phyloP scores from a whole-genome alignment of 129 eudicot species.

The Gnaphalium uliginosum region DNA sequence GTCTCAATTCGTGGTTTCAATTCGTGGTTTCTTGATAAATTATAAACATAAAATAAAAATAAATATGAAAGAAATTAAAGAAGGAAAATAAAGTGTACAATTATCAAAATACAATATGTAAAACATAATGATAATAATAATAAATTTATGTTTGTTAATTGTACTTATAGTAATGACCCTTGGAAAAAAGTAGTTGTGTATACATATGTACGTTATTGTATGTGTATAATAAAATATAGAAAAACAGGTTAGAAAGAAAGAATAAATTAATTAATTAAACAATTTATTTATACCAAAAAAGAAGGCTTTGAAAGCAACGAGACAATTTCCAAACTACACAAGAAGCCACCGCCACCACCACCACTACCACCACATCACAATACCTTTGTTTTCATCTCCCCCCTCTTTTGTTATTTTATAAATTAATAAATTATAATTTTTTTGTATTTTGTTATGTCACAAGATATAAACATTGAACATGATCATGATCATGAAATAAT shows the following conservation, averaged over 20 bases:
- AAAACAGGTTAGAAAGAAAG: conserved; percentile 1
- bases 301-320: conserved; percentile 58
- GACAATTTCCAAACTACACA: conserved; percentile 34
- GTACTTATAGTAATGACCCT: not conserved
- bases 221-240: not conserved
- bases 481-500: conserved; percentile 1
- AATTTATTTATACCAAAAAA: not conserved
- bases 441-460: conserved; percentile 27
- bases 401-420: conserved; percentile 9
- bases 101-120: too few species aligned
- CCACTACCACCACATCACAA: not conserved
- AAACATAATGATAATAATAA: too few species aligned
- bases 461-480: conserved; percentile 7
- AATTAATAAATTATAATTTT: too few species aligned
- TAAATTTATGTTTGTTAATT: not conserved
- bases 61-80: too few species aligned
- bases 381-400: conserved; percentile 49
- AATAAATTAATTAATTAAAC: conserved; percentile 1
- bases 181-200: not conserved
- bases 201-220: not conserved
- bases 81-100: too few species aligned
- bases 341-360: conserved; percentile 42
- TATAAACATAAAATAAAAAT: too few species aligned
- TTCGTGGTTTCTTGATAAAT: too few species aligned
- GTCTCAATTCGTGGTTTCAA: too few species aligned